Conservation (phyloP, 257 asterid species). For the Jacaranda mimosifolia region DNA sequence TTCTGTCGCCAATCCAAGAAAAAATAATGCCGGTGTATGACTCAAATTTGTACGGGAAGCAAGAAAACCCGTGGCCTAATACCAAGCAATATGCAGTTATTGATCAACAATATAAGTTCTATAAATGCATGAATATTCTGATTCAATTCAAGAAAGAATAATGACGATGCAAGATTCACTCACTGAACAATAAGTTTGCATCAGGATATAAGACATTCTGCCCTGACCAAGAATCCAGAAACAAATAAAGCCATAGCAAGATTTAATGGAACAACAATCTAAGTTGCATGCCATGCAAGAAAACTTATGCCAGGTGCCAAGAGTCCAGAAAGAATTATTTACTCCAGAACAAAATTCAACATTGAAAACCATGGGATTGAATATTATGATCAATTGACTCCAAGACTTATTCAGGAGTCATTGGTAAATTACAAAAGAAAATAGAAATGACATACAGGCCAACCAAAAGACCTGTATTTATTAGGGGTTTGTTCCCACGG, state of each 20-base stretch:
- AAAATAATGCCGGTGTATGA: not conserved
- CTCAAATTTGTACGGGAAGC: conserved; percentile 3
- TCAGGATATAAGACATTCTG: not conserved
- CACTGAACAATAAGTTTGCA: not conserved
- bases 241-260: not conserved
- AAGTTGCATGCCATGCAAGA: not conserved
- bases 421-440: conserved; percentile 7
- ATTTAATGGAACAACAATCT: not conserved
- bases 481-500: conserved; percentile 84
- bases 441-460: not conserved
- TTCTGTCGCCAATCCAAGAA: conserved; percentile 15
- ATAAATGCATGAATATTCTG: not conserved
- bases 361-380: not conserved
- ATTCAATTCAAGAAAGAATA: not conserved
- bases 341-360: not conserved
- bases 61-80: not conserved
- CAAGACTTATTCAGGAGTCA: conserved; percentile 4
- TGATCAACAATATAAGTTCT: not conserved
- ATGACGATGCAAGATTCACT: not conserved
- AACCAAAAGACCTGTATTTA: conserved; percentile 68
- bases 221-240: conserved; percentile 7
- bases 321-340: not conserved
- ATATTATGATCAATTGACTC: conserved; percentile 15
- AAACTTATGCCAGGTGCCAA: not conserved
- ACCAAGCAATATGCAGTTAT: not conserved